Evolutionary conservation across 2,329 filamentous ascomycete species (phyloP).

Genomic region (Alternaria gansuensis): DNA sequence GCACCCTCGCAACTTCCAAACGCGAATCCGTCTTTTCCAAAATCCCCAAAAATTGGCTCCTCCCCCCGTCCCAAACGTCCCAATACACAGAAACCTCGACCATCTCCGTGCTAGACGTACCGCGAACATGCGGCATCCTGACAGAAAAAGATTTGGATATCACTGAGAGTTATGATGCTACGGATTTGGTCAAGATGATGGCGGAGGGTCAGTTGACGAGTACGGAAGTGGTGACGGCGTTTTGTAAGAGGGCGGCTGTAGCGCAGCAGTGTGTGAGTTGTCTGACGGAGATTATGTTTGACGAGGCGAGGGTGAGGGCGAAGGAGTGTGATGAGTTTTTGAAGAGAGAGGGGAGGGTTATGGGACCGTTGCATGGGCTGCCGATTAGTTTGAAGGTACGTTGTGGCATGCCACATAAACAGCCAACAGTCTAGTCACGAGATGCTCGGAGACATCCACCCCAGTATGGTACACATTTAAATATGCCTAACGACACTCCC

Average conservation of each 20-base stretch:
- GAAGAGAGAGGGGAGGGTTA: slow-evolving; percentile 51
- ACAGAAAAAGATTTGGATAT: slow-evolving; percentile 45
- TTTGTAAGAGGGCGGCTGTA: slow-evolving; percentile 62
- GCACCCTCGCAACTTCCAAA: slow-evolving; percentile 43
- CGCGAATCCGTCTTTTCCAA: slow-evolving; percentile 36
- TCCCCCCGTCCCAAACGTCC: slow-evolving; percentile 34
- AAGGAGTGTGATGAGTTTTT: slow-evolving; percentile 52
- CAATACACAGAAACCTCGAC: slow-evolving; percentile 33
- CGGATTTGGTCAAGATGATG: slow-evolving; percentile 42
- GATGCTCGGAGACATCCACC: neutral
- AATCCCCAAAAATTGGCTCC: slow-evolving; percentile 48
- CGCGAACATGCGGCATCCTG: slow-evolving; percentile 43
- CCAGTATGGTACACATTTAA: no score
- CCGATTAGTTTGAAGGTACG: slow-evolving; percentile 63
- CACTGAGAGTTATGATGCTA: slow-evolving; percentile 50
- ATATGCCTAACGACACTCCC: neutral
- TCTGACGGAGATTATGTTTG: slow-evolving; percentile 57
- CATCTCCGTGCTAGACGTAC: slow-evolving; percentile 44
- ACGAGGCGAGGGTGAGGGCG: slow-evolving; percentile 53
- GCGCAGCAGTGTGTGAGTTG: slow-evolving; percentile 67
- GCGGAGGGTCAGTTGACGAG: slow-evolving; percentile 33
- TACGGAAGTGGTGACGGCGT: slow-evolving; percentile 62
- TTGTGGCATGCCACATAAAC: neutral
- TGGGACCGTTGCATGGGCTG: slow-evolving; percentile 63
- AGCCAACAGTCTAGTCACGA: neutral